Conservation (phyloP, 1,284 basidiomycete genomes). For the Ceratobasidium sp. region DNA sequence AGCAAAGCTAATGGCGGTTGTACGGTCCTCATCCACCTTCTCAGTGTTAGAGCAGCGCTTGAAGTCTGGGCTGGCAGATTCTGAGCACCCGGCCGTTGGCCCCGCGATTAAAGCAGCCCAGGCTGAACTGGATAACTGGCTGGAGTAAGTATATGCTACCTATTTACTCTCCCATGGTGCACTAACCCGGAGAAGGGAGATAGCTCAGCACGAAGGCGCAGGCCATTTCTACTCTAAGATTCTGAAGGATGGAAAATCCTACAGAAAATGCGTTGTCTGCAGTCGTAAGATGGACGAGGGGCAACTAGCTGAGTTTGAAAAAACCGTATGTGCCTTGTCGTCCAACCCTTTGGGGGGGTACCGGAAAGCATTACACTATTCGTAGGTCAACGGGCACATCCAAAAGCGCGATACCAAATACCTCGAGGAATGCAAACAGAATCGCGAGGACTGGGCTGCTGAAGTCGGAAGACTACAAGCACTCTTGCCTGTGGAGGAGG, state of each 20-base stretch:
- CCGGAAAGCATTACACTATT: background rate
- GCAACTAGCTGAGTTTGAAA: constrained; percentile 70
- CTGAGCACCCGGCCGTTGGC: constrained; percentile 54
- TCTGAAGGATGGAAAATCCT: constrained; percentile 64
- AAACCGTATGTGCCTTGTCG: constrained; percentile 59
- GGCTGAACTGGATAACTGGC: constrained; percentile 59
- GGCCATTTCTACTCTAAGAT: constrained; percentile 66
- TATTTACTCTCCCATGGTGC: constrained; percentile 1
- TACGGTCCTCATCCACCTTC: background rate
- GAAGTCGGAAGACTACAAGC: constrained; percentile 65
- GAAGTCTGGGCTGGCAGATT: constrained; percentile 50
- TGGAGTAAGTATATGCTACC: constrained; percentile 56
- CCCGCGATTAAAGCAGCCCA: constrained; percentile 64
- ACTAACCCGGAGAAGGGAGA: constrained; percentile 45
- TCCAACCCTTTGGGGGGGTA: background rate
- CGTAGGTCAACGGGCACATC: constrained; percentile 48
- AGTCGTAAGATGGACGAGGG: constrained; percentile 67
- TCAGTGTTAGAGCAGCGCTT: constrained; percentile 41
- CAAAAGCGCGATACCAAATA: constrained; percentile 33
- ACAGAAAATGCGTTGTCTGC: constrained; percentile 78
- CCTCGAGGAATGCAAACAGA: constrained; percentile 55
- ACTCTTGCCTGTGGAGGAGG: constrained; percentile 61
- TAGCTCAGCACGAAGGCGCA: constrained; percentile 49
- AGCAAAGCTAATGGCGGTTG: background rate
- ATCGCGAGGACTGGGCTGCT: constrained; percentile 63